These are phyloP conservation scores for Heliocybe sulcata DNA, from an alignment of 1,284 basidiomycete genomes.

Conservation along the genomic window DNA sequence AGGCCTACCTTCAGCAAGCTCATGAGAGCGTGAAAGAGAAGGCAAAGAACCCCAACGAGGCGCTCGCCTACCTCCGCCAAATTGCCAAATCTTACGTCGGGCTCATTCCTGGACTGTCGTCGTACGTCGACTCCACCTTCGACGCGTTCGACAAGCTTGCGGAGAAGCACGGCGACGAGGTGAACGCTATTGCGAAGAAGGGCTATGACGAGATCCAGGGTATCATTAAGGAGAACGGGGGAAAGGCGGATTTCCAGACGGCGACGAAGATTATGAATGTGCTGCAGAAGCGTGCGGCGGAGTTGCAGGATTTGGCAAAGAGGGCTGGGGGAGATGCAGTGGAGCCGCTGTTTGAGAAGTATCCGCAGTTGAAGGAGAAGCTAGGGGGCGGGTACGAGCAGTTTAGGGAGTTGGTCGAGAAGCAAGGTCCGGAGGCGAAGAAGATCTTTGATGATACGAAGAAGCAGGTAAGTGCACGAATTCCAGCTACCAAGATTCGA, in stretches of 20 bases:
- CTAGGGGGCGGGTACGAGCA: conserved; percentile 25
- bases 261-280: conserved; percentile 23
- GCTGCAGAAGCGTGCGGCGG: conserved; percentile 16
- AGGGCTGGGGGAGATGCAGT: conserved; percentile 23
- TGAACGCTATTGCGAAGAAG: conserved; percentile 29
- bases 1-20: conserved; percentile 25
- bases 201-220: conserved; percentile 30
- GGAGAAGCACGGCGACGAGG: conserved; percentile 33
- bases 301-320: conserved; percentile 23
- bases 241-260: conserved; percentile 19
- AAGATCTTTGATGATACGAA: conserved; percentile 24
- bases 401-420: conserved; percentile 23
- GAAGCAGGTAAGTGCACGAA: conserved; percentile 16
- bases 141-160: conserved; percentile 33
- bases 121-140: conserved; percentile 35
- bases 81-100: conserved; percentile 33
- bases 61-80: conserved; percentile 29
- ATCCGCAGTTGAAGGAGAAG: conserved; percentile 25
- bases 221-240: conserved; percentile 19
- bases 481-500: neutral
- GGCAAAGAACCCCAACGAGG: conserved; percentile 28
- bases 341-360: conserved; percentile 19
- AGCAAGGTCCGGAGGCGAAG: conserved; percentile 28
- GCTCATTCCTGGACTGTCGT: conserved; percentile 32
- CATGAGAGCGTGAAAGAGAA: conserved; percentile 26